Evolutionary conservation across 768 basidiomycete genomes (phyloP), one percentile per base, ranked within the genome.

Genomic region (Termitomyces sp.): DNA sequence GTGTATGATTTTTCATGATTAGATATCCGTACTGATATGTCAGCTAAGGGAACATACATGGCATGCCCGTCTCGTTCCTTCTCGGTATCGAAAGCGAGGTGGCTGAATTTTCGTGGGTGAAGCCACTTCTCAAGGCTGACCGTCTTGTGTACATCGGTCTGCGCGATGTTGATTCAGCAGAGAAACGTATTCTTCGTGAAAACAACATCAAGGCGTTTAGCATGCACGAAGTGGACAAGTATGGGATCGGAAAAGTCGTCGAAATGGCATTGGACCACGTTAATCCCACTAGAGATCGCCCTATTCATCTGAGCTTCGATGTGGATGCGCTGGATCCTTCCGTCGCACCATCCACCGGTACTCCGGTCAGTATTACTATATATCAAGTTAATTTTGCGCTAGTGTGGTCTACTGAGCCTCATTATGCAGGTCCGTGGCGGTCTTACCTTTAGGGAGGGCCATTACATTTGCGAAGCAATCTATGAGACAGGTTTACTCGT

Each of bases 41-140:
- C 48, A 32, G 16, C 7, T 33, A 66, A 81, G 96, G 96, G 29
- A 98, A 98, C 71, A 87, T 99, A 43, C 97, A 99, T 72, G 97
- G 97, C 57, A 98, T 97, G 88, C 97, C 97, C 20, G 82, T 98
- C 41, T 92, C 97, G 5, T 98, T 98, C 82, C 83, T 99, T 47
- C 71, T 81, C 68, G 91, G 70, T 69, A 81, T 71, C 67, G 88
- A 74, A 25, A 64, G 63, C 56, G 57, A 71, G 53, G 65, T 79
- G 11, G 62, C 76, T 16, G 77, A 74, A 55, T 81, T 76, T 52
- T 66, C 72, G 52, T 85, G 73, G 84, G 77, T 68, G 59, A 83
- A 84, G 67, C 85, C 85, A 35, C 64, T 74, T 23, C 78, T 98
- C 33, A 84, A 76, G 67, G 75, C 91, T 1, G 80, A 86, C 35